These are phyloP conservation scores for Hericium coralloides DNA, from an alignment of 768 basidiomycete species.

Conservation along the genomic window DNA sequence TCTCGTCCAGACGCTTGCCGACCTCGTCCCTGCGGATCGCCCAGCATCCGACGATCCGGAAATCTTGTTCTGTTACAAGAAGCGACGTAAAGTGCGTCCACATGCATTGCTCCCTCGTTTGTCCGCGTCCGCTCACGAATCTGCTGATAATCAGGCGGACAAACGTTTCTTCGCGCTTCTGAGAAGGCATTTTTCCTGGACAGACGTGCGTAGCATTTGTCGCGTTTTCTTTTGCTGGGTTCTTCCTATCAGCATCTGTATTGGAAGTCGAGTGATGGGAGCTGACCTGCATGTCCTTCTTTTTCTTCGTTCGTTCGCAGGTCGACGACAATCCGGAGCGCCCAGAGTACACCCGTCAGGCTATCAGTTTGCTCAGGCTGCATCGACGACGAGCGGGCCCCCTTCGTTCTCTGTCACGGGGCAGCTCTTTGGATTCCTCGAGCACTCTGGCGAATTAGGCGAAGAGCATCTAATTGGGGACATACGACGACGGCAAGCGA, in stretches of 20 bases:
- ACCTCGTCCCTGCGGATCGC: slow-evolving; percentile 35
- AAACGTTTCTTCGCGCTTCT: slow-evolving; percentile 77
- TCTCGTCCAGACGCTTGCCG: slow-evolving; percentile 68
- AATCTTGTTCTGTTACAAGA: slow-evolving; percentile 87
- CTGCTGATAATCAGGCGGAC: slow-evolving; percentile 51
- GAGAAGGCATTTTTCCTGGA: slow-evolving; percentile 71
- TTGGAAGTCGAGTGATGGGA: too few relatives aligned
- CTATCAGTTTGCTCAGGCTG: slow-evolving; percentile 56
- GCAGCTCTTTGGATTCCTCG: too few relatives aligned
- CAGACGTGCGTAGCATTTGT: slow-evolving; percentile 36
- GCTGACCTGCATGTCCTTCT: too few relatives aligned
- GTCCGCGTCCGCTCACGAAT: neutral
- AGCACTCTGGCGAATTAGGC: too few relatives aligned
- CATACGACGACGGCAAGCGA: too few relatives aligned
- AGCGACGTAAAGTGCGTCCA: slow-evolving; percentile 69
- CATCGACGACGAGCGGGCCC: neutral
- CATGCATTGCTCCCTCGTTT: neutral
- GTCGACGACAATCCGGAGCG: slow-evolving; percentile 56
- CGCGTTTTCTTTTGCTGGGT: too few relatives aligned
- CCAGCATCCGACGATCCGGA: slow-evolving; percentile 33
- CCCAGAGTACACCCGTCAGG: slow-evolving; percentile 50
- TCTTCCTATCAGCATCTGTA: too few relatives aligned
- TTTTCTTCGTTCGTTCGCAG: slow-evolving; percentile 22
- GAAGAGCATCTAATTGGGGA: too few relatives aligned
- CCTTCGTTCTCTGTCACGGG: too few relatives aligned